phyloP scores from a whole-genome alignment of 176 grass and related monocot genomes.

The Oryza brachyantha region DNA sequence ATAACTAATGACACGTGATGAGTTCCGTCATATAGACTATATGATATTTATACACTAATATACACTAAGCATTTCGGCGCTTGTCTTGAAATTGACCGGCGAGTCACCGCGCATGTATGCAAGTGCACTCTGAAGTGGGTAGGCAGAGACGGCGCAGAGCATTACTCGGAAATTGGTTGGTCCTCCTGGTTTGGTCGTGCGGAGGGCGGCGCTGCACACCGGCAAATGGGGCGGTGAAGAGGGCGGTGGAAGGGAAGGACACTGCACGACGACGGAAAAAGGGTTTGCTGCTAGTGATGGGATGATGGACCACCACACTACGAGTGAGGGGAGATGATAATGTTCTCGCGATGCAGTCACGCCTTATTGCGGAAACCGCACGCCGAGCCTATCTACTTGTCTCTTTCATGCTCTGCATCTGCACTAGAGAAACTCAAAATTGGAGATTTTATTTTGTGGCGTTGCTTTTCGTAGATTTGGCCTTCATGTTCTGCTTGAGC shows the following conservation, averaged over 20 bases:
- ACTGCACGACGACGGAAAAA: background rate
- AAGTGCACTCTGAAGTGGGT: constrained; percentile 13
- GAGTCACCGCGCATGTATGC: background rate
- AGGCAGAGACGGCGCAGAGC: background rate
- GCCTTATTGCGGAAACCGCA: constrained; percentile 15
- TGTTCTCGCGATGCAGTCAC: background rate
- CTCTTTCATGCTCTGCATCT: background rate
- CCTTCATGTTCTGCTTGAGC: background rate
- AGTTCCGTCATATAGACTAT: too few species aligned
- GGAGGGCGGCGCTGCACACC: background rate
- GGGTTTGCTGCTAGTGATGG: constrained; percentile 20
- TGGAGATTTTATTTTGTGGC: background rate
- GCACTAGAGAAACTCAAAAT: background rate
- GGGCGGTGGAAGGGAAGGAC: background rate
- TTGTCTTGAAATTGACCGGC: background rate
- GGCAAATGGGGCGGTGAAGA: background rate
- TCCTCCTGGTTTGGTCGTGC: too few species aligned
- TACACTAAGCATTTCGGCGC: background rate
- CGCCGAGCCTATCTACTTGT: constrained; percentile 6
- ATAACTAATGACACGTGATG: too few species aligned
- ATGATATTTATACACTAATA: too few species aligned
- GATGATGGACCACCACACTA: constrained; percentile 11
- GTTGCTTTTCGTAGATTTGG: background rate
- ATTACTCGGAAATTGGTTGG: background rate
- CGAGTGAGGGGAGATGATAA: background rate